Conservation (phyloP, 306 rosid genomes). For the Trifolium pratense region DNA sequence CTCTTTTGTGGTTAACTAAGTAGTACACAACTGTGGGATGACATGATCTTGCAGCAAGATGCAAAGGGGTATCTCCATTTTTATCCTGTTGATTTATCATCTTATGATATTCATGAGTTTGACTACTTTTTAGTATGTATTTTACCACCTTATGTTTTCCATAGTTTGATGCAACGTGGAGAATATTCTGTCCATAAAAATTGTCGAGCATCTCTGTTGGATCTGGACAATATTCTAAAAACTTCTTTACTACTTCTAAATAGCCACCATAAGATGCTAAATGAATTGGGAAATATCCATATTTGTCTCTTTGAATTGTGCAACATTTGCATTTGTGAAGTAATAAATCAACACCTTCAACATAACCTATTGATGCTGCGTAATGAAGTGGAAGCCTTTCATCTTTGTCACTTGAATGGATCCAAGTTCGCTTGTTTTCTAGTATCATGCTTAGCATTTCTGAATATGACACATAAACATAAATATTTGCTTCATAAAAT, state of each 20-base stretch:
- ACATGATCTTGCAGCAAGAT: slow-evolving; percentile 30
- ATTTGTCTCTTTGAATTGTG: neutral
- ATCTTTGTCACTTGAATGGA: neutral
- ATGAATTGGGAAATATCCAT: slow-evolving; percentile 38
- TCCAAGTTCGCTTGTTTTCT: neutral
- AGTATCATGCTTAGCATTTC: neutral
- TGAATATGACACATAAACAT: neutral
- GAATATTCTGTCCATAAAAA: neutral
- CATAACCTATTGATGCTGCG: slow-evolving; percentile 41
- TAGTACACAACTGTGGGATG: slow-evolving; percentile 21
- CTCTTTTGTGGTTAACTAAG: neutral
- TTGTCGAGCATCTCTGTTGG: slow-evolving; percentile 33
- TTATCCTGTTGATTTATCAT: slow-evolving; percentile 41
- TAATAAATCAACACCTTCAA: slow-evolving; percentile 35
- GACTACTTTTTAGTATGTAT: slow-evolving; percentile 13
- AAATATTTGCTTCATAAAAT: too few species aligned
- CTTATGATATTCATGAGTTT: neutral
- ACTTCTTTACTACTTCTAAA: slow-evolving; percentile 7
- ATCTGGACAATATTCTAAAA: slow-evolving; percentile 18
- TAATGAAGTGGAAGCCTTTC: slow-evolving; percentile 33
- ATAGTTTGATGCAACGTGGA: slow-evolving; percentile 20
- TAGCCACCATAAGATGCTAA: slow-evolving; percentile 31
- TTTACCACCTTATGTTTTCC: slow-evolving; percentile 29
- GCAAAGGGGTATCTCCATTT: slow-evolving; percentile 40
- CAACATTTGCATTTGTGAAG: neutral